phyloP scores from a whole-genome alignment of 2,329 filamentous ascomycete genomes.

The Malbranchea cinnamomea region DNA sequence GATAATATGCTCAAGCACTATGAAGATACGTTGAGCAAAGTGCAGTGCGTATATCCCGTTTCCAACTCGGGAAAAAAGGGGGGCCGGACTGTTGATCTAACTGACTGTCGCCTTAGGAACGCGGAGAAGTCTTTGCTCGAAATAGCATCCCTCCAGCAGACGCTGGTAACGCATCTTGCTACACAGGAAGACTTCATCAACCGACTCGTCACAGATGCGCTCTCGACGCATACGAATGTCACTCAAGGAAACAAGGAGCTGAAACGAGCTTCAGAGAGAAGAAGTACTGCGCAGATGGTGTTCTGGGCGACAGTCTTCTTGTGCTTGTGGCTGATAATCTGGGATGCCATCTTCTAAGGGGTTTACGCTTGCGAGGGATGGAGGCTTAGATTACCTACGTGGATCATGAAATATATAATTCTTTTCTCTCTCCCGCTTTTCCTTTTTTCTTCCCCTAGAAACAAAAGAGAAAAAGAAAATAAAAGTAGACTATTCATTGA shows the following conservation, averaged over 20 bases:
- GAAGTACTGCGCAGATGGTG: slow-evolving; percentile 59
- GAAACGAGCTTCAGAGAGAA: slow-evolving; percentile 60
- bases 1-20: slow-evolving; percentile 86
- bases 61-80: neutral
- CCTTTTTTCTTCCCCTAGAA: too few species aligned
- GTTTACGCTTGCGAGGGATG: too few species aligned
- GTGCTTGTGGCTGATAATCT: slow-evolving; percentile 58
- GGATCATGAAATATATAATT: too few species aligned
- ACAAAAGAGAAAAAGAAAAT: too few species aligned
- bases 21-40: slow-evolving; percentile 85
- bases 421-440: too few species aligned
- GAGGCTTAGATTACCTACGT: too few species aligned
- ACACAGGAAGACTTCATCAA: slow-evolving; percentile 81
- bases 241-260: slow-evolving; percentile 81
- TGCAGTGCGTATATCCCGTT: slow-evolving; percentile 49
- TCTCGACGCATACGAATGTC: slow-evolving; percentile 70
- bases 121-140: slow-evolving; percentile 84
- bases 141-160: slow-evolving; percentile 81
- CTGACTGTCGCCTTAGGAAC: slow-evolving; percentile 37
- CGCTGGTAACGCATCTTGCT: slow-evolving; percentile 71
- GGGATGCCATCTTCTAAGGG: slow-evolving; percentile 55
- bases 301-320: slow-evolving; percentile 68
- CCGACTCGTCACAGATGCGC: slow-evolving; percentile 71
- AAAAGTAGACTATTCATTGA: too few species aligned
- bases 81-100: neutral